phyloP scores from a whole-genome alignment of 139 green algal species.

The Chlamydomonas sp. region DNA sequence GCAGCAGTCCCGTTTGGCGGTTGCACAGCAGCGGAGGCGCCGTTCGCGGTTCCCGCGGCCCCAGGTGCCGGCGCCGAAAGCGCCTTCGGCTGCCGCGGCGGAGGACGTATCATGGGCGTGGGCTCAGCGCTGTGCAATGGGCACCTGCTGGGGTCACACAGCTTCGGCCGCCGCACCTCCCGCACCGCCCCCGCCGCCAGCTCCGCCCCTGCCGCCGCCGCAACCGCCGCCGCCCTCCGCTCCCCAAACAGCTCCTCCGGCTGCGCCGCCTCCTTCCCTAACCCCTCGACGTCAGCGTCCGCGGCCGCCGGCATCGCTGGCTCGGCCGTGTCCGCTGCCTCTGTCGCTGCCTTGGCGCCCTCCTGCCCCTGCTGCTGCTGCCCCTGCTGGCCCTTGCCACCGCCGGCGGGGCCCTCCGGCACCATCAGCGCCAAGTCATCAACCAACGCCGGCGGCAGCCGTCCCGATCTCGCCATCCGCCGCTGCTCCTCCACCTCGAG shows the following conservation, averaged over 20 bases:
- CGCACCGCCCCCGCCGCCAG: neutral
- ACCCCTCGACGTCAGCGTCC: too few relatives aligned
- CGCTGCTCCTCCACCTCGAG: conserved; percentile 28
- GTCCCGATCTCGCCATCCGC: conserved; percentile 2
- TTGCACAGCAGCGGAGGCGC: too few relatives aligned
- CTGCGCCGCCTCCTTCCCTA: too few relatives aligned
- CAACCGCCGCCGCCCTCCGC: neutral
- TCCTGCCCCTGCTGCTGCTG: neutral
- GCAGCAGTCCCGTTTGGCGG: too few relatives aligned
- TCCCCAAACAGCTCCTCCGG: too few relatives aligned
- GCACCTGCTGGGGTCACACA: neutral
- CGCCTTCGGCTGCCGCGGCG: neutral
- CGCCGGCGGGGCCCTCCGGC: neutral
- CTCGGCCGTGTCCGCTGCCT: neutral
- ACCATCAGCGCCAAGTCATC: conserved; percentile 28
- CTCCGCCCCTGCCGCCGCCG: neutral
- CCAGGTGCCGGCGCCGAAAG: neutral
- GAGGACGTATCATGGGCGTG: neutral
- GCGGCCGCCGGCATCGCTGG: too few relatives aligned
- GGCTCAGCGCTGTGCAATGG: neutral
- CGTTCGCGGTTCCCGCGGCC: too few relatives aligned
- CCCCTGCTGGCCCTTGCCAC: neutral
- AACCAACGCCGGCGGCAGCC: conserved; percentile 2
- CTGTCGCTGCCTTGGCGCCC: neutral
- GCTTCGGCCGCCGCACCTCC: neutral